Conservation (phyloP, 306 rosid genomes). For the Hippophae gyantsensis region DNA sequence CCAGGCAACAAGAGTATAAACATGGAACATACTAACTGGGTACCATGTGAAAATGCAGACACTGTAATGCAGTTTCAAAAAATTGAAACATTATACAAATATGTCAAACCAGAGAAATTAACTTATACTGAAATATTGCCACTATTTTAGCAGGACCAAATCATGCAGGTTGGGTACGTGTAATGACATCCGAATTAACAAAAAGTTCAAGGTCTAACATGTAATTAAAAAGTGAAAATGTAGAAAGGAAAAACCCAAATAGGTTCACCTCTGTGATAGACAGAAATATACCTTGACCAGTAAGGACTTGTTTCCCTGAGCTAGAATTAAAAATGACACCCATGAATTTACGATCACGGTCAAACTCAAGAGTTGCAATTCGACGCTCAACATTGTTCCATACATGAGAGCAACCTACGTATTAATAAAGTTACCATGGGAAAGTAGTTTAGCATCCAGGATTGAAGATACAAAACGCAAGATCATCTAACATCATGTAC, state of each 20-base stretch:
- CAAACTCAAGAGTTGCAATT: constrained; percentile 90
- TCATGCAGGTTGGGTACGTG: too few species aligned
- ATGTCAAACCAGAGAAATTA: too few species aligned
- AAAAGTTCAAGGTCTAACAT: not conserved
- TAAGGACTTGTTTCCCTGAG: constrained; percentile 40
- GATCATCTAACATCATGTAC: constrained; percentile 12
- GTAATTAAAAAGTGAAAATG: not conserved
- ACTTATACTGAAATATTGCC: too few species aligned
- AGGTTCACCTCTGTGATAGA: not conserved
- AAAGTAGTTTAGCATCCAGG: not conserved
- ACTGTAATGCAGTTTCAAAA: too few species aligned
- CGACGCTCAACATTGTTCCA: constrained; percentile 53
- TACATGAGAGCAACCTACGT: constrained; percentile 50
- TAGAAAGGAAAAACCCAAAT: not conserved
- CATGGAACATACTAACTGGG: too few species aligned
- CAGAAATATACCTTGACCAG: constrained; percentile 63
- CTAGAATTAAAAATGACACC: constrained; percentile 58
- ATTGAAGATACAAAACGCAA: not conserved
- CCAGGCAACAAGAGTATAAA: too few species aligned
- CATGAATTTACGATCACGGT: constrained; percentile 83
- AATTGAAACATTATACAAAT: too few species aligned
- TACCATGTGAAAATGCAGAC: too few species aligned
- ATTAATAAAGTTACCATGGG: not conserved
- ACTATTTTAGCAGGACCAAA: too few species aligned
- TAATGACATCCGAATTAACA: too few species aligned